A percentile compares a stretch with the other conserved stretches of the same genome.
Conservation (phyloP, 768 basidiomycete species). For the Lactarius indigo region DNA sequence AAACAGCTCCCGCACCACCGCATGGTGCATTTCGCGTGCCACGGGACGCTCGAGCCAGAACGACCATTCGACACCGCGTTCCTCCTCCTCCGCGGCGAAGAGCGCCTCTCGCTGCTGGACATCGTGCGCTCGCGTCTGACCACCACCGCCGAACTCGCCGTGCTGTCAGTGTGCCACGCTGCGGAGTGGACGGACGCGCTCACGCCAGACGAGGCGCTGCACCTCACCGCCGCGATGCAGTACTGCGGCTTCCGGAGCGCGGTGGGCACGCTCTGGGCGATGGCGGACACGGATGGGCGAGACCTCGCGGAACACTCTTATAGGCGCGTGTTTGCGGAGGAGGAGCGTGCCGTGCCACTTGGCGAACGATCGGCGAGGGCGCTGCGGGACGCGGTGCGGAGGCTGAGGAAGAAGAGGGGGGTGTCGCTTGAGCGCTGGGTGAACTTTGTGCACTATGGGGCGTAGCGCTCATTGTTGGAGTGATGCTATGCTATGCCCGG, state of each 20-base stretch:
- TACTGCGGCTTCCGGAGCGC: conserved; percentile 16
- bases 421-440: conserved; percentile 14
- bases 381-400: conserved; percentile 4
- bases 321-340: neutral
- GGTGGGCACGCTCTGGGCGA: conserved; percentile 23
- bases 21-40: conserved; percentile 19
- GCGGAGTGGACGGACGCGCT: conserved; percentile 9
- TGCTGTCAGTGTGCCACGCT: conserved; percentile 21
- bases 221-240: conserved; percentile 25
- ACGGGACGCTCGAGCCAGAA: conserved; percentile 2
- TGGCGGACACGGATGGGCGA: conserved; percentile 21
- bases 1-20: neutral
- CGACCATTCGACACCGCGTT: conserved; percentile 13
- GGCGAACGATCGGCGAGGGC: conserved; percentile 5
- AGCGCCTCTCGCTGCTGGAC: conserved; percentile 10
- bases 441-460: conserved; percentile 18
- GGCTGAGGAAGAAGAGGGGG: conserved; percentile 5
- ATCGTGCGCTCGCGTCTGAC: conserved; percentile 8
- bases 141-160: conserved; percentile 12
- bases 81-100: neutral
- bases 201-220: conserved; percentile 20
- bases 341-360: neutral
- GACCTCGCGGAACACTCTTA: conserved; percentile 9
- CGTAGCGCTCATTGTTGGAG: neutral
- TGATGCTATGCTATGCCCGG: too few species aligned